Percentiles rank a stretch among this genome's conserved stretches.
Evolutionary conservation across 1,139 yeast genomes (phyloP).

Genomic region (Taphrina flavorubra): DNA sequence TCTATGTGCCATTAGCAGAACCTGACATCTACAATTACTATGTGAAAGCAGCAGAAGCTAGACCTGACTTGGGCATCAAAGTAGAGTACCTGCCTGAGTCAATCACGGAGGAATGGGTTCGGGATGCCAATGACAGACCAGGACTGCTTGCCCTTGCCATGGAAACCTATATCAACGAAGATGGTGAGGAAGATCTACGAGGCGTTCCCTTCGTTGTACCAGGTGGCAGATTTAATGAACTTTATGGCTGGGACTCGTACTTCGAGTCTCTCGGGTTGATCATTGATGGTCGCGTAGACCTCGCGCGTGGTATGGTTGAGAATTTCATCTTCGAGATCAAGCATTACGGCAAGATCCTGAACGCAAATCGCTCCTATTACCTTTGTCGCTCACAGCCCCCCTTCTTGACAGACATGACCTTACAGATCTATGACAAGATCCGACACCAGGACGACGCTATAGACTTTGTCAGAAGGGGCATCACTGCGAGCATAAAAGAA

Average conservation of each 20-base stretch:
- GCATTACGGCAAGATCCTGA: constrained; percentile 88
- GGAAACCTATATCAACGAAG: constrained; percentile 55
- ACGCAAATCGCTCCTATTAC: constrained; percentile 93
- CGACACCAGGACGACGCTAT: constrained; percentile 54
- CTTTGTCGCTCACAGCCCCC: constrained; percentile 96
- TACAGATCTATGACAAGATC: constrained; percentile 69
- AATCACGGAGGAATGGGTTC: constrained; percentile 72
- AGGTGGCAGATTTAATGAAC: constrained; percentile 95
- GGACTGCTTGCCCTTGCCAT: constrained; percentile 86
- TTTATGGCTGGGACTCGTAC: constrained; percentile 98
- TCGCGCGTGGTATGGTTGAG: constrained; percentile 90
- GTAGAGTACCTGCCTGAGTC: constrained; percentile 71
- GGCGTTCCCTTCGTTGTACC: constrained; percentile 93
- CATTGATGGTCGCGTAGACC: constrained; percentile 65
- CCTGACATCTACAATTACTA: constrained; percentile 77
- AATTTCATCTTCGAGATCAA: constrained; percentile 89
- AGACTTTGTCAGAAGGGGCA: constrained; percentile 68
- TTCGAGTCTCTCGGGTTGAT: constrained; percentile 87
- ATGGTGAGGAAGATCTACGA: constrained; percentile 61
- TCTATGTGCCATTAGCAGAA: constrained; percentile 76
- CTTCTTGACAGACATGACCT: constrained; percentile 91
- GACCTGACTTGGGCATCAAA: constrained; percentile 69
- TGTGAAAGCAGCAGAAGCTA: constrained; percentile 58
- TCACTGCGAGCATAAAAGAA: constrained; percentile 83
- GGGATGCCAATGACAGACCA: constrained; percentile 78